Conservation (phyloP, 768 basidiomycete genomes). For the Termitomyces sp. region DNA sequence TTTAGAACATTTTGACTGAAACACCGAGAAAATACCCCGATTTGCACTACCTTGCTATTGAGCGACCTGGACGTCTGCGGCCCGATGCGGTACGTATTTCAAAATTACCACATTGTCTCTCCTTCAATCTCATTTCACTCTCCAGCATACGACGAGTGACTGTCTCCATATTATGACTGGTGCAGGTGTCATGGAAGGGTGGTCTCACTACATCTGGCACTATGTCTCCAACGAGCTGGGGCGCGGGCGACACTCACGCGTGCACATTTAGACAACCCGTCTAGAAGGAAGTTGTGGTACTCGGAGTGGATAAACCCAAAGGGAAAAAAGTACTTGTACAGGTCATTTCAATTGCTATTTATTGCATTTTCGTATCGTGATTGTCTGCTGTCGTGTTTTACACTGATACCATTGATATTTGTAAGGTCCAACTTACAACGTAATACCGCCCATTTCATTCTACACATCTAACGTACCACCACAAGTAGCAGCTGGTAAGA, state of each 20-base stretch:
- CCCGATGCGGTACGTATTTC: constrained; percentile 53
- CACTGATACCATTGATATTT: neutral
- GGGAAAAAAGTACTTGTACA: neutral
- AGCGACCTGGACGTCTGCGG: constrained; percentile 53
- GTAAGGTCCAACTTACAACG: neutral
- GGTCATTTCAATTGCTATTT: constrained; percentile 4
- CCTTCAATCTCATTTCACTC: neutral
- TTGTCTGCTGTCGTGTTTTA: neutral
- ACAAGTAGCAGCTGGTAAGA: neutral
- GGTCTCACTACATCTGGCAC: constrained; percentile 46
- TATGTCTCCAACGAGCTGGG: constrained; percentile 26
- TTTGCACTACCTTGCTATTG: constrained; percentile 55
- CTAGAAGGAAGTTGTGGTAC: neutral
- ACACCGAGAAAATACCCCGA: constrained; percentile 36
- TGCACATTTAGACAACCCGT: constrained; percentile 3
- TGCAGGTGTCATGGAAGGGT: constrained; percentile 43
- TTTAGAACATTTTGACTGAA: constrained; percentile 35
- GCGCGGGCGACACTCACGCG: constrained; percentile 10
- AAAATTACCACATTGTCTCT: neutral
- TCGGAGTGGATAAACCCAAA: no score
- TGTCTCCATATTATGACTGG: constrained; percentile 45
- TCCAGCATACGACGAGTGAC: constrained; percentile 35
- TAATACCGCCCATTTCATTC: neutral
- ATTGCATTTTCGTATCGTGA: neutral
- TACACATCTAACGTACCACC: neutral